Evolutionary conservation across 108 stramenopile species (phyloP), one percentile per base, ranked within the genome.

Genomic region (Cylindrotheca closterium): DNA sequence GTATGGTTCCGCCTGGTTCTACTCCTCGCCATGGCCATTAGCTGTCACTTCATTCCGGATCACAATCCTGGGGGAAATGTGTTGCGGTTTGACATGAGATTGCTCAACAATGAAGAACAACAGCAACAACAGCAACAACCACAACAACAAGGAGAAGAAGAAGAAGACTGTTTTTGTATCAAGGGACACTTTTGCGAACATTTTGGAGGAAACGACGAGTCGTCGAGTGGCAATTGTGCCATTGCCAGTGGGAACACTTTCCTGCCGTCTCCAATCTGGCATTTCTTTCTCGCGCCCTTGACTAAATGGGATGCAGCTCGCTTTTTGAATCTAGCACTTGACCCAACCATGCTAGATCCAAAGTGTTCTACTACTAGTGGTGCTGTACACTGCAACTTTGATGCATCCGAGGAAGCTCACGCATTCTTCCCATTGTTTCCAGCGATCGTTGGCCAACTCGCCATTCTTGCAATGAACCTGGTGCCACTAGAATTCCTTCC

Each of bases 241-340:
- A 53, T 64, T 34, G 23, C 10, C 17, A 46, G 1, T n/a, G 4
- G 23, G 21, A 47, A 22, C 33, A 26, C 46, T 53, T 2, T 42
- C 26, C 42, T 52, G 24, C 30, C 50, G 22, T 57, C 31, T 71
- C 37, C 25, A 24, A 57, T 50, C 60, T 92, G 86, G 65, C 50
- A 63, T 10, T 82, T 89, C 42, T 49, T 87, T 2, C 57, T 90
- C 19, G 49, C 74, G 25, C 89, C 92, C 18, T 60, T 88, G 53
- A 94, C 89, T 0, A 83, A 79, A 64, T 94, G 92, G 92, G 92
- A 94, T 56, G 81, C 87, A 17, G 87, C 92, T 7, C 66, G 92
- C 51, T 89, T 93, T 74, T 61, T 93, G 45, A 59, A 72, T 17
- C 55, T 94, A 46, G 85, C 85, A 30, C 60, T 68, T 0, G 30